Conservation (phyloP, 106 monocot species). For the Dioscorea zingiberensis region DNA sequence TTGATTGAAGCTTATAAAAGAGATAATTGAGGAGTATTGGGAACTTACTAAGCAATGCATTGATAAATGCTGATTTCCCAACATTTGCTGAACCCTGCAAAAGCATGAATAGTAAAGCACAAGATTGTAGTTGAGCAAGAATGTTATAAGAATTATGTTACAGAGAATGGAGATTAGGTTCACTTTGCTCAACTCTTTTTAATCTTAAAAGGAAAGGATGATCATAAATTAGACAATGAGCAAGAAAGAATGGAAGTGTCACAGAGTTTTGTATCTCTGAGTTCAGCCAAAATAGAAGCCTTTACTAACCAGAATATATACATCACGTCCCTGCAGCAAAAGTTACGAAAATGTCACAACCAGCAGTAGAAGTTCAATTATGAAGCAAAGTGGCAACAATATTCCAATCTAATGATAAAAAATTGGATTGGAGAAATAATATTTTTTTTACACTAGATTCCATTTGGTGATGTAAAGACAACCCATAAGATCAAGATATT, state of each 20-base stretch:
- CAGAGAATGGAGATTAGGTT: no score
- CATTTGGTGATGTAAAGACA: no score
- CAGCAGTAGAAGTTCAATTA: not conserved
- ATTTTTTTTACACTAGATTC: no score
- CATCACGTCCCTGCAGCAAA: conserved; percentile 86
- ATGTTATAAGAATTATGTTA: not conserved
- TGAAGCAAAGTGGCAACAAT: no score
- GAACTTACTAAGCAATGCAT: conserved; percentile 79
- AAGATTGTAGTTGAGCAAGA: no score
- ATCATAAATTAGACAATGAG: no score
- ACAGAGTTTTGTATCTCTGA: no score
- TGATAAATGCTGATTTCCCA: conserved; percentile 99
- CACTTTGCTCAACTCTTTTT: no score
- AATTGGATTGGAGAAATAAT: not conserved
- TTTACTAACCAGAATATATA: conserved; percentile 85
- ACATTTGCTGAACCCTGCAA: conserved; percentile 98
- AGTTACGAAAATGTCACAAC: conserved; percentile 7
- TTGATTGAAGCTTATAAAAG: no score
- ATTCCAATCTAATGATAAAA: not conserved
- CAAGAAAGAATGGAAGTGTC: no score
- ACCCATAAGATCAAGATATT: no score
- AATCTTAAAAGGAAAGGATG: no score
- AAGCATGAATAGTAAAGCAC: not conserved
- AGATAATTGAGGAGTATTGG: not conserved
- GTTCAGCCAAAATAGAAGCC: not conserved